These are phyloP conservation scores for Gigaspora rosea DNA, from an alignment of 192 early-diverging fungal species.

Conservation along the genomic window DNA sequence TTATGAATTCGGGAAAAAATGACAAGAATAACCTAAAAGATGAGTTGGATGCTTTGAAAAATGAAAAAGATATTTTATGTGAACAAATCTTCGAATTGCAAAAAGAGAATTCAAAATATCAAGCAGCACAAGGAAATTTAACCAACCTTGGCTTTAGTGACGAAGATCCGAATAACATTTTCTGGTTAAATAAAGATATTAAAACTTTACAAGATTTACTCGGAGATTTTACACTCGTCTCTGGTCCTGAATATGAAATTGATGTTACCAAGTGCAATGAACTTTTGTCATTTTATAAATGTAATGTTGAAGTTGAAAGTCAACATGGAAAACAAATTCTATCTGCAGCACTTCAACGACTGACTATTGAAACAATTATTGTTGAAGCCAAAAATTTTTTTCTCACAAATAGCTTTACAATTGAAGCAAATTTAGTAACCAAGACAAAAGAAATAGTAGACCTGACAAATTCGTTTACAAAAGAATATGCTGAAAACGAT, in stretches of 20 bases:
- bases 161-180: slow-evolving; percentile 22
- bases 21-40: background rate
- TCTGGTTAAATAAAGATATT: background rate
- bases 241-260: background rate
- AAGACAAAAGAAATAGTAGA: background rate
- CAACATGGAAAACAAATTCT: background rate
- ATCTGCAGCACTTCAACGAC: background rate
- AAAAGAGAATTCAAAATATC: slow-evolving; percentile 5
- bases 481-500: background rate
- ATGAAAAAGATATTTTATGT: background rate
- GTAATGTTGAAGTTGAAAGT: background rate
- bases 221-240: slow-evolving; percentile 12
- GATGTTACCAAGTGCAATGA: background rate
- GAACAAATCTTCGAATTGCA: background rate
- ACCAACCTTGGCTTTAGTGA: background rate
- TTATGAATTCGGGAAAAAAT: background rate
- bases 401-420: background rate
- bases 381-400: background rate
- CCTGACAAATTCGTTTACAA: background rate
- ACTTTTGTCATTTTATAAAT: background rate
- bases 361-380: background rate
- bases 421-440: background rate
- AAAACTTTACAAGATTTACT: background rate
- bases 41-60: background rate
- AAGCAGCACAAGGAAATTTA: slow-evolving; percentile 2